Conservation (phyloP, 805 yeast species). For the Wickerhamomyces queroliae region DNA sequence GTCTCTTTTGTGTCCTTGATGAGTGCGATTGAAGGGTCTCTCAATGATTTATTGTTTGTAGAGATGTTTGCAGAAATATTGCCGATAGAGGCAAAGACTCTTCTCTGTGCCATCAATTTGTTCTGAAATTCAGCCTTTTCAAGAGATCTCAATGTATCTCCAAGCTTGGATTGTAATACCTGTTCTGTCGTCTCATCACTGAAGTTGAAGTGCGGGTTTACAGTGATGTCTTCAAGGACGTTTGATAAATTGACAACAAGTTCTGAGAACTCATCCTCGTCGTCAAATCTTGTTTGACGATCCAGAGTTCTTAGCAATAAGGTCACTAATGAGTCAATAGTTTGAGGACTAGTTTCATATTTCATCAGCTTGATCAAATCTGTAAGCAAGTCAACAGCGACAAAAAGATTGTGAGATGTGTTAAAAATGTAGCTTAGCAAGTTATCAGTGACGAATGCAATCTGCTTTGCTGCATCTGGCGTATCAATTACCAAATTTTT, state of each 20-base stretch:
- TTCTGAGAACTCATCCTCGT: constrained; percentile 21
- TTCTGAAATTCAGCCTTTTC: constrained; percentile 14
- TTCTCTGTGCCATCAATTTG: constrained; percentile 15
- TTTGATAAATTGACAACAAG: constrained; percentile 9
- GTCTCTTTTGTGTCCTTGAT: constrained; percentile 2
- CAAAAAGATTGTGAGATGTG: constrained; percentile 8
- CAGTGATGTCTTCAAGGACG: constrained; percentile 15
- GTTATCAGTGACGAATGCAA: constrained; percentile 10
- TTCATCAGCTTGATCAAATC: constrained; percentile 10
- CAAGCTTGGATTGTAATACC: constrained; percentile 2
- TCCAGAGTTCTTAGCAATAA: constrained; percentile 2
- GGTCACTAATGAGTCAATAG: constrained; percentile 7
- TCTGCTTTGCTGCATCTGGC: constrained; percentile 6
- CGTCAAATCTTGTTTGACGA: constrained; percentile 7
- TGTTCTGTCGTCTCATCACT: constrained; percentile 10
- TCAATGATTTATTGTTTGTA: constrained; percentile 9
- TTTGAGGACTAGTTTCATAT: constrained; percentile 3
- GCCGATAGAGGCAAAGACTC: constrained; percentile 19
- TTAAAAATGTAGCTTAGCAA: constrained; percentile 6
- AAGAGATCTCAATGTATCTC: constrained; percentile 1
- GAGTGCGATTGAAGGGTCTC: background rate
- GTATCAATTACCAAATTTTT: constrained; percentile 17
- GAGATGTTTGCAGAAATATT: constrained; percentile 21
- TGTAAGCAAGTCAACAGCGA: constrained; percentile 12
- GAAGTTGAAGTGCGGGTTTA: constrained; percentile 11